Conservation (phyloP, 345 rosid genomes). For the Hypericum perforatum region DNA sequence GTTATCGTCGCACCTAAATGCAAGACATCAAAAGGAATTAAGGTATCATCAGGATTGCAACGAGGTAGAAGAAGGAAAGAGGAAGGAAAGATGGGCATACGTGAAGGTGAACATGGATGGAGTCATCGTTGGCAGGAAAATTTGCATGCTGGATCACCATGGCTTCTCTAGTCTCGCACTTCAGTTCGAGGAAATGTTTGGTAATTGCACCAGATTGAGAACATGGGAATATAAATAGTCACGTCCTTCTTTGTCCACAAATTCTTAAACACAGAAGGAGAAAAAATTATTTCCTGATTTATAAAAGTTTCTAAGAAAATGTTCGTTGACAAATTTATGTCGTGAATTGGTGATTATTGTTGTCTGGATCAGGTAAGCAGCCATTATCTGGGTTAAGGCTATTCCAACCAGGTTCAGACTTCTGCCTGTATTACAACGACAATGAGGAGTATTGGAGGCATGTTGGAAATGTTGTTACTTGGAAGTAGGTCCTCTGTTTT, state of each 20-base stretch:
- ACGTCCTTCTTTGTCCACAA: no score
- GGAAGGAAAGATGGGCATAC: no score
- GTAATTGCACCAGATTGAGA: constrained; percentile 23
- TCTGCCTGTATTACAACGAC: constrained; percentile 50
- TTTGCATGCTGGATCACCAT: constrained; percentile 47
- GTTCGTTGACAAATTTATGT: no score
- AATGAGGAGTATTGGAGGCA: constrained; percentile 48
- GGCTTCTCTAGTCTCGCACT: constrained; percentile 44
- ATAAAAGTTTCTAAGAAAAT: no score
- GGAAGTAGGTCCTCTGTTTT: no score
- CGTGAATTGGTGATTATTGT: no score
- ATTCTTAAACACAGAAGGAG: no score
- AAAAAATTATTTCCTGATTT: no score
- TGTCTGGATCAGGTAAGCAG: constrained; percentile 31
- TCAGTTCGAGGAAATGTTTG: constrained; percentile 70
- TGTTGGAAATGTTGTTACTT: constrained; percentile 58
- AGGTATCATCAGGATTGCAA: constrained; percentile 19
- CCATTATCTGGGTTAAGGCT: constrained; percentile 38
- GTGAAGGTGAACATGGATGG: no score
- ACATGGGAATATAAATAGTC: no score
- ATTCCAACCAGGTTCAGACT: constrained; percentile 41
- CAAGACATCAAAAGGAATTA: no score
- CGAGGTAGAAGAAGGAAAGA: constrained; percentile 36
- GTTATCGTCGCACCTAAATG: constrained; percentile 19
- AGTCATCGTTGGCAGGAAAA: constrained; percentile 57